These are phyloP conservation scores for Vicia villosa DNA, from an alignment of 306 rosid genomes.

Conservation along the genomic window DNA sequence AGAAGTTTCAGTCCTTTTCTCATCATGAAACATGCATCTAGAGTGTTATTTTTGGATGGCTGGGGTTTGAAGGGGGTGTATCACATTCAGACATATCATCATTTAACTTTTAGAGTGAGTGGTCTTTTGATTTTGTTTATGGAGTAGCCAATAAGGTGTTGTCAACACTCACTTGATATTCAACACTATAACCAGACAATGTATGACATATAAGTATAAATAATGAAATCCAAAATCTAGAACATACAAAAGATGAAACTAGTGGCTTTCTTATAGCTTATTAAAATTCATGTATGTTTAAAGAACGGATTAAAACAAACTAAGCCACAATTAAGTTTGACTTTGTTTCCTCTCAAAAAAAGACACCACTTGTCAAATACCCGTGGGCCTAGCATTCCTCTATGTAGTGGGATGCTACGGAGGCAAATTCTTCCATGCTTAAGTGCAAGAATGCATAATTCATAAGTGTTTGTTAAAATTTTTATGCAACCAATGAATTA, in stretches of 20 bases:
- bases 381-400: constrained; percentile 9
- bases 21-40: neutral
- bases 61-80: neutral
- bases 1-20: neutral
- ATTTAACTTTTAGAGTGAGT: too few relatives aligned
- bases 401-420: constrained; percentile 37
- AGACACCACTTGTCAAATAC: constrained; percentile 26
- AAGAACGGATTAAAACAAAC: constrained; percentile 11
- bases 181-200: constrained; percentile 1
- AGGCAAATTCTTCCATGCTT: constrained; percentile 2
- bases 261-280: neutral
- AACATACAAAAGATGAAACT: neutral
- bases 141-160: too few relatives aligned
- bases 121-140: too few relatives aligned
- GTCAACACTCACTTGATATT: constrained; percentile 17
- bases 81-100: neutral
- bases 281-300: constrained; percentile 4
- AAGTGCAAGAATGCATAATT: constrained; percentile 14
- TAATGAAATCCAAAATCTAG: too few relatives aligned
- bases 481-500: too few relatives aligned
- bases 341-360: neutral
- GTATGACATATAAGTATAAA: neutral
- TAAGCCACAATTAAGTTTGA: constrained; percentile 1
- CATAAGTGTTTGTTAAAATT: neutral
- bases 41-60: neutral